Evolutionary conservation across 108 stramenopile species (phyloP).

Genomic region (Schizochytrium sp.): DNA sequence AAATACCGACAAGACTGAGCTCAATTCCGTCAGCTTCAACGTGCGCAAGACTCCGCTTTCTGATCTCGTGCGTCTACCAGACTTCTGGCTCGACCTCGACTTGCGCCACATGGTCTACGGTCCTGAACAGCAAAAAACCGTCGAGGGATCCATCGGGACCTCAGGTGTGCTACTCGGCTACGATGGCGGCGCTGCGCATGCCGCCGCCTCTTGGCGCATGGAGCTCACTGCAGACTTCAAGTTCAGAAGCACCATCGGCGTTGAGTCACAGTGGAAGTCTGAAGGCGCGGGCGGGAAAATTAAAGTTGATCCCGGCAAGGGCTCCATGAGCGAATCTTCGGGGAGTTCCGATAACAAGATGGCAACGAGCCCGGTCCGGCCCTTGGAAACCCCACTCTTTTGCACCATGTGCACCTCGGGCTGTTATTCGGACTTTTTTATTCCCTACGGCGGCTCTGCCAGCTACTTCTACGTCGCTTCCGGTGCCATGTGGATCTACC

Average conservation of each 20-base stretch:
- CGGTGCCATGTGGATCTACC: constrained; percentile 4
- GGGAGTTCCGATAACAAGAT: neutral
- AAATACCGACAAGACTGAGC: neutral
- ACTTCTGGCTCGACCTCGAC: neutral
- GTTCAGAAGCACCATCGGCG: neutral
- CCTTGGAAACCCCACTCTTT: neutral
- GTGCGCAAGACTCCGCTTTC: neutral
- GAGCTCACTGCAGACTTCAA: neutral
- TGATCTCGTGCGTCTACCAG: neutral
- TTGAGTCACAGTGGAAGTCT: neutral
- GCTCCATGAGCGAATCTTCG: neutral
- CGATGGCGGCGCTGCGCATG: neutral
- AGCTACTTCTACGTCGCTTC: neutral
- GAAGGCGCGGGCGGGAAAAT: too few relatives aligned
- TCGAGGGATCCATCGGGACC: neutral
- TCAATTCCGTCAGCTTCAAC: neutral
- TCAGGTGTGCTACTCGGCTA: neutral
- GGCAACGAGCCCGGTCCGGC: neutral
- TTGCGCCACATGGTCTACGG: neutral
- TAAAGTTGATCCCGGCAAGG: neutral
- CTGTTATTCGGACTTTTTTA: neutral
- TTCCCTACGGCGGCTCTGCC: neutral
- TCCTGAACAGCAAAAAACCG: neutral
- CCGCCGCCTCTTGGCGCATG: neutral
- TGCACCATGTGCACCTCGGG: constrained; percentile 9